Conservation (phyloP, 2,329 filamentous ascomycete genomes). For the Hypoxylon sp. region DNA sequence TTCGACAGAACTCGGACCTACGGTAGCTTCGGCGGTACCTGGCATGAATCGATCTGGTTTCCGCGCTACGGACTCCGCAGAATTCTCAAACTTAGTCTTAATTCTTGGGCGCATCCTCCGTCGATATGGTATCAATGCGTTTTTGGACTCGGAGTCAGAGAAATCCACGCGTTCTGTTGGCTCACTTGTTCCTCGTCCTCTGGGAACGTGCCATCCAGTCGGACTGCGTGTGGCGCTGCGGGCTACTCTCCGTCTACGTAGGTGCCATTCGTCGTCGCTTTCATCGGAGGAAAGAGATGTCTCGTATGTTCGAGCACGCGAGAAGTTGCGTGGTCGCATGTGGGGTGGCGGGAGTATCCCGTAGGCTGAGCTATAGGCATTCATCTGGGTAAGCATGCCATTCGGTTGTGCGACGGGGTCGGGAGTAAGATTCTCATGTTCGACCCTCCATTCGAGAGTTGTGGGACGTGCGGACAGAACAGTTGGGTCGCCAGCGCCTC, state of each 20-base stretch:
- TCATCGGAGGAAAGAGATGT: background rate
- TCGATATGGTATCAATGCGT: background rate
- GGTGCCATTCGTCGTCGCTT: background rate
- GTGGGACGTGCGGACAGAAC: background rate
- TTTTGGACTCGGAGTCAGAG: background rate
- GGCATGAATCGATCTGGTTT: background rate
- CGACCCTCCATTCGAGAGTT: constrained; percentile 1
- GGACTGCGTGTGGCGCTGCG: background rate
- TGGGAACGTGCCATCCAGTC: background rate
- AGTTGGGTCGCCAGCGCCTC: background rate
- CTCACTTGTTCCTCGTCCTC: background rate
- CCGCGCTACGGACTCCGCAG: background rate
- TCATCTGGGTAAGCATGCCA: background rate
- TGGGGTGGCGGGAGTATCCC: background rate
- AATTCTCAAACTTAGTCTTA: background rate
- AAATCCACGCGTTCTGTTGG: background rate
- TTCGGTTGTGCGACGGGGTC: background rate
- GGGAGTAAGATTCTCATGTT: background rate
- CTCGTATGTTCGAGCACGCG: background rate
- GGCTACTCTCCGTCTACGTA: background rate
- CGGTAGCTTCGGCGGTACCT: background rate
- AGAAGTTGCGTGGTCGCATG: background rate
- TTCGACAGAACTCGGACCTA: background rate
- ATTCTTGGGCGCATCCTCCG: background rate
- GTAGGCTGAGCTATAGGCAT: background rate